Evolutionary conservation across 2,329 filamentous ascomycete species (phyloP).

Genomic region (Dactylonectria macrodidyma): DNA sequence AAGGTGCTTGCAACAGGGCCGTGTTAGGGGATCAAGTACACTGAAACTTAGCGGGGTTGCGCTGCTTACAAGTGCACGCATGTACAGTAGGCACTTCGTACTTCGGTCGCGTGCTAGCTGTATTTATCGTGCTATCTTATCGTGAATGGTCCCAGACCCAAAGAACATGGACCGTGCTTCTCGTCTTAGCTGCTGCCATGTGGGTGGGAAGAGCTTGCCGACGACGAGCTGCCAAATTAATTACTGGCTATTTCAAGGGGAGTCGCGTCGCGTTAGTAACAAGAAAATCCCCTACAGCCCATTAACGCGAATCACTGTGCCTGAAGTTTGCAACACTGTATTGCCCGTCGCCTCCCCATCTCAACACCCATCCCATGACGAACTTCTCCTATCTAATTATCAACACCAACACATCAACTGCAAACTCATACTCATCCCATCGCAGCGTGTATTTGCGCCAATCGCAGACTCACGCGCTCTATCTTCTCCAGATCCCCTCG

Average conservation of each 20-base stretch:
- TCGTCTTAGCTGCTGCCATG: background rate
- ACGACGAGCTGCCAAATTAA: background rate
- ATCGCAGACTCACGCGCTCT: conserved; percentile 15
- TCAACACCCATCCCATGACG: conserved; percentile 17
- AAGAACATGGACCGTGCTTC: background rate
- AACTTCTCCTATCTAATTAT: conserved; percentile 18
- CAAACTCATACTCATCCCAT: conserved; percentile 23
- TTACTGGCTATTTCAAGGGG: background rate
- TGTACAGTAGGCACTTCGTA: background rate
- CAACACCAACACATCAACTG: conserved; percentile 16
- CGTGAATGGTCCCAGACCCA: background rate
- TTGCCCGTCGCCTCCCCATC: conserved; percentile 20
- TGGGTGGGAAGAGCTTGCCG: too few species aligned
- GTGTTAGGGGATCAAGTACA: background rate
- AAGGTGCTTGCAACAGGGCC: background rate
- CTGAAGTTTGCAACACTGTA: conserved; percentile 31
- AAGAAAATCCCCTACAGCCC: conserved; percentile 21
- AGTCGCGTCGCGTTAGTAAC: conserved; percentile 32
- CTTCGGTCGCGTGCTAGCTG: background rate
- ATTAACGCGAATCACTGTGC: conserved; percentile 35
- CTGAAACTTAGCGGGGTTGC: background rate
- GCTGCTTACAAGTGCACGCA: background rate
- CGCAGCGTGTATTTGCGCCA: conserved; percentile 23
- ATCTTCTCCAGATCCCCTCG: conserved; percentile 3
- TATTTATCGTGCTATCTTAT: conserved; percentile 21